These are phyloP conservation scores for Allium sativum DNA, from an alignment of 106 monocot genomes.

Conservation along the genomic window DNA sequence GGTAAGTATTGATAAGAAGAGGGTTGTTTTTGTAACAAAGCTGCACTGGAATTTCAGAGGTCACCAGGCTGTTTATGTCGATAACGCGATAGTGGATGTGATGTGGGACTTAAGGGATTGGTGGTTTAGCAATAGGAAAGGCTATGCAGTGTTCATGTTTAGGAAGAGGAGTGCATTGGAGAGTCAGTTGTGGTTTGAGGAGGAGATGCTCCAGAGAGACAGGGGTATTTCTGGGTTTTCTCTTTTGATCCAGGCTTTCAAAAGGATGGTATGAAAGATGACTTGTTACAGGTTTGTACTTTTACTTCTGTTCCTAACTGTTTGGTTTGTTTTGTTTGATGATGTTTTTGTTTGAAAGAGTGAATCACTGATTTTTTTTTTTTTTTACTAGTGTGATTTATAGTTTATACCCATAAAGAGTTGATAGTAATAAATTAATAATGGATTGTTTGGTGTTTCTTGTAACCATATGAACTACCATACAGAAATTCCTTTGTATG, in stretches of 20 bases:
- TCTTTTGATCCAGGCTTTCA: constrained; percentile 56
- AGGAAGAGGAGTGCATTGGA: constrained; percentile 38
- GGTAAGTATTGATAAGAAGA: constrained; percentile 60
- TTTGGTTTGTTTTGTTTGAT: background rate
- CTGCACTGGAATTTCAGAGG: constrained; percentile 68
- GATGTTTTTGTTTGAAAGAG: constrained; percentile 1
- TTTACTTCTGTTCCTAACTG: too few species aligned
- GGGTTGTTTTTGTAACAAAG: constrained; percentile 47
- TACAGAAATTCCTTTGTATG: too few species aligned
- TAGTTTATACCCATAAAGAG: too few species aligned
- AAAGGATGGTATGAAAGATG: background rate
- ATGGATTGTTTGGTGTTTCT: too few species aligned
- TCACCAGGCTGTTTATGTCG: constrained; percentile 58
- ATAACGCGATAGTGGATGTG: constrained; percentile 62
- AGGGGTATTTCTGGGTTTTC: constrained; percentile 24
- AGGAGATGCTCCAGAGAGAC: constrained; percentile 23
- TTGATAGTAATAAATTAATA: too few species aligned
- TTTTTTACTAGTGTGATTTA: background rate
- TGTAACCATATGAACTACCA: too few species aligned
- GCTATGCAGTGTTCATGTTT: constrained; percentile 46
- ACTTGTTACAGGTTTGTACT: too few species aligned
- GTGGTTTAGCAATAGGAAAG: constrained; percentile 27
- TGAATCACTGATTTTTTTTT: background rate
- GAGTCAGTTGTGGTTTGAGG: constrained; percentile 54
- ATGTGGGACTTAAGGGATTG: constrained; percentile 73